A percentile compares a stretch with the other conserved stretches of the same genome.
These are phyloP conservation scores for Candida ulmi DNA, from an alignment of 805 yeast species.

Conservation along the genomic window DNA sequence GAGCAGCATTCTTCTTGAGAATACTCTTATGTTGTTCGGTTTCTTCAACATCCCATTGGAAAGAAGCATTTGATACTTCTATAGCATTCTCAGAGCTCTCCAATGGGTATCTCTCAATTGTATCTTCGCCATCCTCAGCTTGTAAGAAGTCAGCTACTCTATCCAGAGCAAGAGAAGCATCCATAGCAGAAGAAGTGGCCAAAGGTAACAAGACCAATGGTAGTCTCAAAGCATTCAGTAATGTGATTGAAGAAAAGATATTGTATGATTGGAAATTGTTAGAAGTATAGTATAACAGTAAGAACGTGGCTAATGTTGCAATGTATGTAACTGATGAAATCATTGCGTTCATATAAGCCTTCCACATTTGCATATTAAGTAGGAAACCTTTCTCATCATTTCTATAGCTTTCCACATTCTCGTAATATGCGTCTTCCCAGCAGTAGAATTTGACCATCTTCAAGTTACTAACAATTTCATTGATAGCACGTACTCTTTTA, in stretches of 20 bases:
- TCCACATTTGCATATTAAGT: slow-evolving; percentile 55
- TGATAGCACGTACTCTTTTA: slow-evolving; percentile 64
- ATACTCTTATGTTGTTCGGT: slow-evolving; percentile 6
- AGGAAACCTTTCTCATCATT: slow-evolving; percentile 55
- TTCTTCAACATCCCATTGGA: slow-evolving; percentile 47
- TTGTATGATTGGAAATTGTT: slow-evolving; percentile 46
- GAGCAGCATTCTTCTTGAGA: not conserved
- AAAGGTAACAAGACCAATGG: slow-evolving; percentile 64
- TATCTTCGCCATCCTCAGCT: slow-evolving; percentile 33
- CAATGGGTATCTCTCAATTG: slow-evolving; percentile 24
- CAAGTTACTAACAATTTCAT: slow-evolving; percentile 74
- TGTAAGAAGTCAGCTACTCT: slow-evolving; percentile 43
- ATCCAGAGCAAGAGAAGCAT: slow-evolving; percentile 51
- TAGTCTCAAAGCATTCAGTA: slow-evolving; percentile 56
- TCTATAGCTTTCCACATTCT: slow-evolving; percentile 51
- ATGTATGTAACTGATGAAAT: slow-evolving; percentile 46
- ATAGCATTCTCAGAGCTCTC: slow-evolving; percentile 40
- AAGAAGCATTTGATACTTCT: slow-evolving; percentile 37
- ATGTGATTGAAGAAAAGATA: slow-evolving; percentile 64
- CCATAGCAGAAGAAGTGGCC: slow-evolving; percentile 55
- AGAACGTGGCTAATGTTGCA: slow-evolving; percentile 68
- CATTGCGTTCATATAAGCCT: slow-evolving; percentile 59
- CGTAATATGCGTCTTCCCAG: slow-evolving; percentile 80
- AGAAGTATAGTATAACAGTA: slow-evolving; percentile 44
- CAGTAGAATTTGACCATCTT: slow-evolving; percentile 84